These are phyloP conservation scores for Cylindrotheca fusiformis DNA, from an alignment of 108 stramenopile genomes.

Conservation along the genomic window DNA sequence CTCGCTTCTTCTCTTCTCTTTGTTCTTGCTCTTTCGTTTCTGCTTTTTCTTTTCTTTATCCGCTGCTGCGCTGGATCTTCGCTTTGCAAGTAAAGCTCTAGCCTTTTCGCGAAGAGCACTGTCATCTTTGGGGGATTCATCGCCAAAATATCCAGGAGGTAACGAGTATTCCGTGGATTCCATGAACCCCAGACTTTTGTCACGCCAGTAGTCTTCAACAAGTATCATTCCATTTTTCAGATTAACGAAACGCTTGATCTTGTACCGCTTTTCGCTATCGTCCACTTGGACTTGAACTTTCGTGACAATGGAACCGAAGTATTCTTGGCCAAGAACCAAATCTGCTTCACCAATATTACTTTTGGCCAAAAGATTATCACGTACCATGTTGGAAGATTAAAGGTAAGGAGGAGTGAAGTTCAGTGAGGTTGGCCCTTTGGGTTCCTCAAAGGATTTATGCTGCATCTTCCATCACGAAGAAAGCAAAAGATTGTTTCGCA, in stretches of 20 bases:
- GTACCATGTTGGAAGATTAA: not conserved
- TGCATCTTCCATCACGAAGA: too few relatives aligned
- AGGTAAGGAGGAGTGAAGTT: too few relatives aligned
- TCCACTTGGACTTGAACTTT: not conserved
- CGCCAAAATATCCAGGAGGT: not conserved
- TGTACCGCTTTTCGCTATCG: not conserved
- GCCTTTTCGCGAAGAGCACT: constrained; percentile 1
- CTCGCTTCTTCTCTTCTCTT: too few relatives aligned
- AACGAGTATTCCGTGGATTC: not conserved
- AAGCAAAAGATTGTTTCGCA: too few relatives aligned
- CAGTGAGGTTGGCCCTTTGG: too few relatives aligned
- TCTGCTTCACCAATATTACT: not conserved
- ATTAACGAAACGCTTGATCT: constrained; percentile 1
- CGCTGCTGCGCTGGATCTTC: too few relatives aligned
- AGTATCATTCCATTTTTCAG: not conserved
- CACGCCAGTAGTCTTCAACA: not conserved
- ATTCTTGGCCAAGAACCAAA: not conserved
- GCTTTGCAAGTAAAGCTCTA: not conserved
- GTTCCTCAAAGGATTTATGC: too few relatives aligned
- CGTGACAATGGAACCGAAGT: constrained; percentile 5
- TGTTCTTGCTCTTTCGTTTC: too few relatives aligned
- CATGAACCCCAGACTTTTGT: not conserved
- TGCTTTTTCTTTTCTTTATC: too few relatives aligned
- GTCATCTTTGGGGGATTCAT: constrained; percentile 1
- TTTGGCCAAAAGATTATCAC: not conserved